Evolutionary conservation across 257 asterid species (phyloP), one percentile per base, ranked within the genome.

Genomic region (Lavandula angustifolia): DNA sequence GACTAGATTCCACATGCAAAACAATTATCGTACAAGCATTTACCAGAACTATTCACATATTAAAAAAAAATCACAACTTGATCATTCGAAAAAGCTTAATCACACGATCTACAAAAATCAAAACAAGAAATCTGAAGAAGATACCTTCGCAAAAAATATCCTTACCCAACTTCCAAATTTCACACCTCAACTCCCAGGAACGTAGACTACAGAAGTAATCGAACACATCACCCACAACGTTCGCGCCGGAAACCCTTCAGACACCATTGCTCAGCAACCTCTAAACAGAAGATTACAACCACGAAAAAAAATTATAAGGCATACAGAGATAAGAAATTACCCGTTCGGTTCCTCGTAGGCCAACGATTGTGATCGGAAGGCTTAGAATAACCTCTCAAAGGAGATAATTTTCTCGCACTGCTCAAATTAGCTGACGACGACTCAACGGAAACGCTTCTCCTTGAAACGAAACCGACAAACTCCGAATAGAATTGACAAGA

Each of bases 391-490:
- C 85, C 89, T 69, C 87, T 74, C 47, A 70, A 58, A 0, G 96
- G 94, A 27, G 96, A n/a, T 92, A 57, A 84, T 68, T 81, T 90
- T 75, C 95, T 81, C 73, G 66, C 64, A 76, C 77, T 81, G 59
- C 73, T 79, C 79, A 78, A 62, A 82, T 71, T 89, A 12, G 89
- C 88, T 6, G 96, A 79, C 69, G 89, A 31, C 31, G 96, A 87
- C 60, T 98, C 46, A 91, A 72, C 0, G 97, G 82, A 75, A 83
- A 90, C 12, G 95, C 80, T 76, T 86, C 99, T 27, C 99, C 99
- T 67, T 90, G 99, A 72, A 90, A 94, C 11, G 99, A 94, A 60
- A 90, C 99, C 4, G 99, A 87, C 54, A 87, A 77, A 73, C 96
- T 86, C 68, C 99, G 72, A 38, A 92, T 84, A 43, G 97, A 92